phyloP scores from a whole-genome alignment of 2,329 filamentous ascomycete species.

The Trichoderma sp. region DNA sequence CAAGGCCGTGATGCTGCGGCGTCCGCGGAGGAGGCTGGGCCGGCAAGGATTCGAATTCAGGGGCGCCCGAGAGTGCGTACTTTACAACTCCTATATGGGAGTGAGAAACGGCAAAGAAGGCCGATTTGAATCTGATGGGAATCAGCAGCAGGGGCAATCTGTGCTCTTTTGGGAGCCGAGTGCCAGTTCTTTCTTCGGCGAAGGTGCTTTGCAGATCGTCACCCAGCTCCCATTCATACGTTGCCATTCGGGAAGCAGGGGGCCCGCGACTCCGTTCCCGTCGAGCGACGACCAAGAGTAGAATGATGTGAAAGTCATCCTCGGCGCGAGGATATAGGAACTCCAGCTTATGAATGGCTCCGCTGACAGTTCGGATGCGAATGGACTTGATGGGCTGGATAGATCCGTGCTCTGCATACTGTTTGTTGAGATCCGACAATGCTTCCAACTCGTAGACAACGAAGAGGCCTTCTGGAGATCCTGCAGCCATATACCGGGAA shows the following conservation, averaged over 20 bases:
- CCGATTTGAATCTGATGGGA: constrained; percentile 69
- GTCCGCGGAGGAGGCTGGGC: constrained; percentile 47
- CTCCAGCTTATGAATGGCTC: constrained; percentile 81
- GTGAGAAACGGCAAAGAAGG: constrained; percentile 70
- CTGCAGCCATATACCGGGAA: constrained; percentile 68
- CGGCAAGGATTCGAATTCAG: constrained; percentile 51
- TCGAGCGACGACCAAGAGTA: constrained; percentile 65
- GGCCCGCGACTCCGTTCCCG: constrained; percentile 40
- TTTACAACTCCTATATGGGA: constrained; percentile 59
- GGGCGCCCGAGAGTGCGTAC: constrained; percentile 55
- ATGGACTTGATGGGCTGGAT: constrained; percentile 61
- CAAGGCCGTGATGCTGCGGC: constrained; percentile 50
- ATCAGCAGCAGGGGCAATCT: constrained; percentile 70
- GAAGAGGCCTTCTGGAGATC: constrained; percentile 70
- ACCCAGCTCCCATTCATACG: constrained; percentile 63
- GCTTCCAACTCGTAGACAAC: constrained; percentile 70
- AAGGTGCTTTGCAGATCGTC: constrained; percentile 52
- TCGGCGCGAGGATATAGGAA: constrained; percentile 74
- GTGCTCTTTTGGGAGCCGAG: constrained; percentile 53
- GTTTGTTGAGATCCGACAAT: constrained; percentile 53
- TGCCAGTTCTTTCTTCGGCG: constrained; percentile 51
- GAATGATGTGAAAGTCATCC: constrained; percentile 71
- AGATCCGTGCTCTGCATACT: constrained; percentile 48
- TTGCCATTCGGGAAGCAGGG: constrained; percentile 52
- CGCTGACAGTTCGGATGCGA: constrained; percentile 57